Conservation (phyloP, 768 basidiomycete species). For the Amanita pseudoporphyria region DNA sequence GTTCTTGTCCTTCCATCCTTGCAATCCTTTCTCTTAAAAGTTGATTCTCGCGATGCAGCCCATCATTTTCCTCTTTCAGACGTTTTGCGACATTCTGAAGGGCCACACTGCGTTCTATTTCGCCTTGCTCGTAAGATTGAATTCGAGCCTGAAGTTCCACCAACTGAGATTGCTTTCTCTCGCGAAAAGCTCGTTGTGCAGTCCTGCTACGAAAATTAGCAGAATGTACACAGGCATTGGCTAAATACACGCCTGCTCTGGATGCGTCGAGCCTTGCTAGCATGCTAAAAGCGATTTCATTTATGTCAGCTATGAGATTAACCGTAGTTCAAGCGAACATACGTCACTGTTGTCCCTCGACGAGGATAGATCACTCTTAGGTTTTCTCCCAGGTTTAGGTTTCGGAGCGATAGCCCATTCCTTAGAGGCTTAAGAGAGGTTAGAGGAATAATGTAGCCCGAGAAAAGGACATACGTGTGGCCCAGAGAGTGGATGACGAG, state of each 20-base stretch:
- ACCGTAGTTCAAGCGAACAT: slow-evolving; percentile 12
- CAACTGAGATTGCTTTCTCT: slow-evolving; percentile 82
- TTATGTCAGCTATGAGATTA: neutral
- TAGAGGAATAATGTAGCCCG: neutral
- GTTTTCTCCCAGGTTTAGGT: slow-evolving; percentile 82
- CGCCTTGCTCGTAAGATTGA: slow-evolving; percentile 82
- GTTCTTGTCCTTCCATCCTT: slow-evolving; percentile 25
- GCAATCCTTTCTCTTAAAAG: slow-evolving; percentile 43
- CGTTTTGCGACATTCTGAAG: slow-evolving; percentile 76
- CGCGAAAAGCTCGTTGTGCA: slow-evolving; percentile 84
- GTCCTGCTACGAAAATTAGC: slow-evolving; percentile 36
- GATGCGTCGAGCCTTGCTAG: slow-evolving; percentile 57
- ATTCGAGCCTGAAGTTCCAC: slow-evolving; percentile 81
- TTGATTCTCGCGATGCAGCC: slow-evolving; percentile 57
- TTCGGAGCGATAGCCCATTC: slow-evolving; percentile 86
- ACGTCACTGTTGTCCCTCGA: slow-evolving; percentile 42
- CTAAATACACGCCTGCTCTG: slow-evolving; percentile 51
- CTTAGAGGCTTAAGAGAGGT: slow-evolving; percentile 53
- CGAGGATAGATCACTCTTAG: slow-evolving; percentile 55
- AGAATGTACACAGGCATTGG: slow-evolving; percentile 8
- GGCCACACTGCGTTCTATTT: slow-evolving; percentile 79
- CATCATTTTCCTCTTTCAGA: slow-evolving; percentile 81
- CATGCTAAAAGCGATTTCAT: slow-evolving; percentile 21
- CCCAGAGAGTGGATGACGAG: slow-evolving; percentile 60
- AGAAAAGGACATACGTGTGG: slow-evolving; percentile 42